These are phyloP conservation scores for Chaetothyriales sp. DNA, from an alignment of 2,329 filamentous ascomycete species.

Conservation along the genomic window DNA sequence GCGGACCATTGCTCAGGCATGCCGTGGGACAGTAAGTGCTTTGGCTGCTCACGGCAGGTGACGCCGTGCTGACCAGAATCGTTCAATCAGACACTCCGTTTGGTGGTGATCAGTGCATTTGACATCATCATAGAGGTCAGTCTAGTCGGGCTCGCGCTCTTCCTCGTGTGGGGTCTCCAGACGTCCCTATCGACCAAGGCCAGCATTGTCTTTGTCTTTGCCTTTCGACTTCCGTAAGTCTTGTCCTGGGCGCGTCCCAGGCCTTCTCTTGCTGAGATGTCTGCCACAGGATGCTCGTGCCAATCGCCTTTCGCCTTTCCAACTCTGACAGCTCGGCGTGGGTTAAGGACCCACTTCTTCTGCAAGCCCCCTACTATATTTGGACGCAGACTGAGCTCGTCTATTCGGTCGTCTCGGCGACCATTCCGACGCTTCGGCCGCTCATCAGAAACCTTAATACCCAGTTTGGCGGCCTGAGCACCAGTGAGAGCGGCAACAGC, in stretches of 20 bases:
- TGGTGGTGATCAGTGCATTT: conserved; percentile 26
- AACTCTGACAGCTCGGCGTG: conserved; percentile 22
- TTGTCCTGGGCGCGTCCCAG: conserved; percentile 26
- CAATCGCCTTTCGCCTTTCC: conserved; percentile 26
- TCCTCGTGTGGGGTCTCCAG: conserved; percentile 28
- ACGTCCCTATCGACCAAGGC: conserved; percentile 25
- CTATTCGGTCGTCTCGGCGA: conserved; percentile 30
- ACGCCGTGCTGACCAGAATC: no score
- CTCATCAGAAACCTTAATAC: conserved; percentile 23
- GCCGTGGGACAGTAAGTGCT: no score
- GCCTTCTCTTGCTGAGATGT: no score
- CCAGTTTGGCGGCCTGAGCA: conserved; percentile 1
- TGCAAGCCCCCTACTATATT: conserved; percentile 23
- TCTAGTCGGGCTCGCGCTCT: conserved; percentile 26
- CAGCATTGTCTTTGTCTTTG: conserved; percentile 28
- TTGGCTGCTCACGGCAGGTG: no score
- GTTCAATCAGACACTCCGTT: conserved; percentile 16
- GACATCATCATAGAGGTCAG: conserved; percentile 30
- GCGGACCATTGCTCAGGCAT: no score
- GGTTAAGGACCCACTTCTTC: conserved; percentile 26
- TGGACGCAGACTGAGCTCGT: conserved; percentile 29
- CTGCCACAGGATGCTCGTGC: conserved; percentile 22
- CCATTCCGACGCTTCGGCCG: conserved; percentile 32
- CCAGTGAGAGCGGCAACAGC: conserved; percentile 1
- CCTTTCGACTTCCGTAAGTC: conserved; percentile 29